These are phyloP conservation scores for Tulasnella sp. DNA, from an alignment of 768 basidiomycete genomes.

Conservation along the genomic window DNA sequence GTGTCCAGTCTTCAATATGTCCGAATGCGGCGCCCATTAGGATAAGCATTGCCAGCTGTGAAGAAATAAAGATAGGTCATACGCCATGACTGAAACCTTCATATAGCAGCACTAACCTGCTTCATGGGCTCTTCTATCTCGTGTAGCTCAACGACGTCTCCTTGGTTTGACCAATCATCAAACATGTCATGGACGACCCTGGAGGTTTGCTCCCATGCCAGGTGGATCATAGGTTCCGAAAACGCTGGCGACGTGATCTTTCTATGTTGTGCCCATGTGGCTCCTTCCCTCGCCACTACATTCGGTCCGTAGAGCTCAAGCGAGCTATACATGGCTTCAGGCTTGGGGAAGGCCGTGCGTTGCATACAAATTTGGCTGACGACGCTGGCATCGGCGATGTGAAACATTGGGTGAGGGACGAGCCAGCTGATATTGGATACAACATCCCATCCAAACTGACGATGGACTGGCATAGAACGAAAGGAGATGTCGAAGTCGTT, in stretches of 20 bases:
- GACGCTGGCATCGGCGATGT: too few relatives aligned
- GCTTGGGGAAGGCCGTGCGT: constrained; percentile 1
- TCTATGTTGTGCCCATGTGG: constrained; percentile 1
- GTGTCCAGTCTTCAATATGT: background rate
- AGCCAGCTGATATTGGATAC: too few relatives aligned
- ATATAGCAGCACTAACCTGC: background rate
- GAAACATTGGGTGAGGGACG: too few relatives aligned
- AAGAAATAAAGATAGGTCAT: background rate
- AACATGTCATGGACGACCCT: constrained; percentile 4
- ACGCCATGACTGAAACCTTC: background rate
- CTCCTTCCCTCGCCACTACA: constrained; percentile 6
- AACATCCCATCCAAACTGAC: too few relatives aligned
- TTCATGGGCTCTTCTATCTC: background rate
- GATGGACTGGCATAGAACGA: too few relatives aligned
- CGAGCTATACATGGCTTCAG: background rate
- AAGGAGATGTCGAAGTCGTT: too few relatives aligned
- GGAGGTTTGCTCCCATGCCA: background rate
- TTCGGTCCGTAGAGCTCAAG: constrained; percentile 11
- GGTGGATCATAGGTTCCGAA: background rate
- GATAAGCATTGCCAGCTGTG: background rate
- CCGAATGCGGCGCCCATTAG: background rate
- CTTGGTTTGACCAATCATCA: background rate
- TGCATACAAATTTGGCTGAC: too few relatives aligned
- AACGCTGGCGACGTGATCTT: background rate
- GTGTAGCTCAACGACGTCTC: background rate